Base-by-base conservation (phyloP, 352 stramenopile species). In the Pythium utonaiense region DNA sequence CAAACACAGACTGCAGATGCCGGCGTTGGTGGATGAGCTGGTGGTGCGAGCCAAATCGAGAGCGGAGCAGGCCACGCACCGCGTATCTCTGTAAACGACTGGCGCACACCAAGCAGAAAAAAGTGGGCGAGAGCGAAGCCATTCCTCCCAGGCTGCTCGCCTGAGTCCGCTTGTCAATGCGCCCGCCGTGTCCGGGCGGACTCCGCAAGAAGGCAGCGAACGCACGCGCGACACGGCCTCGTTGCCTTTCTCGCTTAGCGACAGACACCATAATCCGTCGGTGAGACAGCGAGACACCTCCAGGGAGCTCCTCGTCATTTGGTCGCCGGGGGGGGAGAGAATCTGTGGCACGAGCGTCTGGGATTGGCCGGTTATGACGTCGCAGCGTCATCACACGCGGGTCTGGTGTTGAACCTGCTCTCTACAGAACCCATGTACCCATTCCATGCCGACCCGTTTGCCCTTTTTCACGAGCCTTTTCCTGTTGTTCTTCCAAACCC, bases 41-140 rank as follows among this genome's bases (percentile, higher is more conserved):
- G 28, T 22, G 28, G n/a, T 30, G 38, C 16, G 16, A 47, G 40
- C 40, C 40, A 47, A 44, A 17, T 41, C 14, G 36, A 3, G 36
- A 24, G 10, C 12, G 10, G 36, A 44, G 1, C 17, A 44, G 16
- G 9, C 7, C 13, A 47, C 40, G 17, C 40, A 19, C 28, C 55
- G 54, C 54, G 40, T 69, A 36, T 60, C 49, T 47, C 51, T 69
- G 62, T 55, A 60, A 63, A 69, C 62, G 54, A 64, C 49, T 69
- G 54, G 62, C 31, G 54, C 62, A 64, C 62, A 60, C 62, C 62
- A 69, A 69, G 62, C 62, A 69, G 62, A 69, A 69, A 69, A 69
- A 69, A 66, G 27, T 24, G 38, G 31, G 27, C 28, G 6, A 33
- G 28, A 52, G 28, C 58, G 58, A 54, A 65, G 49, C 58, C 58